Conservation (phyloP, 139 green algal genomes). For the Dunaliella primolecta region DNA sequence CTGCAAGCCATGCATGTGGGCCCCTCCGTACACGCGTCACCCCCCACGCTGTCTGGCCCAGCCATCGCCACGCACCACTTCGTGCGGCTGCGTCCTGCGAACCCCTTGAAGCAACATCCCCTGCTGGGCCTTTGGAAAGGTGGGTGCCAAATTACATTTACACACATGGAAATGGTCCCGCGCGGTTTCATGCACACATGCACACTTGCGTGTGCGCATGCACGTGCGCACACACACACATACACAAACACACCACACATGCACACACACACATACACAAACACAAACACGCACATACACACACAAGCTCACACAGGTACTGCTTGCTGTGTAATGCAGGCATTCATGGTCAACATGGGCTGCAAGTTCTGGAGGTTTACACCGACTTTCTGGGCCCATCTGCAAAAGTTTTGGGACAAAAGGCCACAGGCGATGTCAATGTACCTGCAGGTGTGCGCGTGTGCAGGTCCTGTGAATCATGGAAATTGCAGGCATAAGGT, state of each 20-base stretch:
- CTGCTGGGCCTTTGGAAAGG: background rate
- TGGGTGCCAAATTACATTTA: too few species aligned
- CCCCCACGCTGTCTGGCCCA: background rate
- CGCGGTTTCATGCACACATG: background rate
- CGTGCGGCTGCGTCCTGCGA: background rate
- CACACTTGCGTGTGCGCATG: background rate
- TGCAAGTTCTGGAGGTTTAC: background rate
- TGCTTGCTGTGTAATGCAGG: too few species aligned
- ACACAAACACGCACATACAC: background rate
- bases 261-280: background rate
- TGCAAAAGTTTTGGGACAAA: background rate
- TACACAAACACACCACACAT: background rate
- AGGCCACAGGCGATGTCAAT: background rate
- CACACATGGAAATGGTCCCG: too few species aligned
- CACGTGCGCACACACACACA: background rate
- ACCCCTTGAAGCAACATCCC: background rate
- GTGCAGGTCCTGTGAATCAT: too few species aligned
- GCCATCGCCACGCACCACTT: conserved; percentile 7
- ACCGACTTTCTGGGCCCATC: background rate
- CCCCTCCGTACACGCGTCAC: background rate
- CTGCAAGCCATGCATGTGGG: background rate
- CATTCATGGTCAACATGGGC: background rate
- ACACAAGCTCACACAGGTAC: background rate
- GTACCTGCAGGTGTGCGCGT: background rate
- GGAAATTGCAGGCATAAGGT: too few species aligned